phyloP scores from a whole-genome alignment of 306 rosid species.

The Rosa rugosa region DNA sequence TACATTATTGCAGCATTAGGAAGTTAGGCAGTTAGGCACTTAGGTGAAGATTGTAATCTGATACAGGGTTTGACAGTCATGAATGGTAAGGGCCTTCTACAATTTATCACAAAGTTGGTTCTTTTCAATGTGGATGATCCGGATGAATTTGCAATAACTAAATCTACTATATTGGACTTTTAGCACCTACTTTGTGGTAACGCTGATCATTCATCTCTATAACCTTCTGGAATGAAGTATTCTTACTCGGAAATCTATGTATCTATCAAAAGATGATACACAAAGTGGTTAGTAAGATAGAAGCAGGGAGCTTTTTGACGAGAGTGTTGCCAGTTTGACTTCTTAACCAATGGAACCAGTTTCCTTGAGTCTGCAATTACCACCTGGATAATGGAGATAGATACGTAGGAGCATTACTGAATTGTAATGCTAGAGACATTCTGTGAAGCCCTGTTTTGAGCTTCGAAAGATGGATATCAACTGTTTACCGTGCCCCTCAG shows the following conservation, averaged over 20 bases:
- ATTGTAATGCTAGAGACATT: not conserved
- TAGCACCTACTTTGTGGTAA: not conserved
- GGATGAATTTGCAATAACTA: not conserved
- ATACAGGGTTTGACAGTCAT: not conserved
- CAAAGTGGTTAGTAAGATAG: not conserved
- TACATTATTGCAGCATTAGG: not conserved
- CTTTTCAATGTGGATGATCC: not conserved
- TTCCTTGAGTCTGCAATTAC: not conserved
- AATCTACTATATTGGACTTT: not conserved
- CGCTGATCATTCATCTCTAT: not conserved
- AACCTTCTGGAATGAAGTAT: not conserved
- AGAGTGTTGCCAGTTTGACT: not conserved
- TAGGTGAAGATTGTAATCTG: not conserved
- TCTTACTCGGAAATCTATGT: not conserved
- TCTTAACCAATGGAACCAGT: not conserved
- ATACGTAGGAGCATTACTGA: not conserved
- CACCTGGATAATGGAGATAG: not conserved
- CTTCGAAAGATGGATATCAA: not conserved
- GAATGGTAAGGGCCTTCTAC: not conserved
- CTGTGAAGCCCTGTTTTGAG: not conserved
- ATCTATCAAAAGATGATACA: not conserved
- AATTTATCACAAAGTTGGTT: not conserved
- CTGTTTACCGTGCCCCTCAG: not conserved
- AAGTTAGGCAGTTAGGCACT: not conserved
- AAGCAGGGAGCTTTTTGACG: not conserved